phyloP scores from a whole-genome alignment of 768 basidiomycete genomes.

The Amanita phalloides region DNA sequence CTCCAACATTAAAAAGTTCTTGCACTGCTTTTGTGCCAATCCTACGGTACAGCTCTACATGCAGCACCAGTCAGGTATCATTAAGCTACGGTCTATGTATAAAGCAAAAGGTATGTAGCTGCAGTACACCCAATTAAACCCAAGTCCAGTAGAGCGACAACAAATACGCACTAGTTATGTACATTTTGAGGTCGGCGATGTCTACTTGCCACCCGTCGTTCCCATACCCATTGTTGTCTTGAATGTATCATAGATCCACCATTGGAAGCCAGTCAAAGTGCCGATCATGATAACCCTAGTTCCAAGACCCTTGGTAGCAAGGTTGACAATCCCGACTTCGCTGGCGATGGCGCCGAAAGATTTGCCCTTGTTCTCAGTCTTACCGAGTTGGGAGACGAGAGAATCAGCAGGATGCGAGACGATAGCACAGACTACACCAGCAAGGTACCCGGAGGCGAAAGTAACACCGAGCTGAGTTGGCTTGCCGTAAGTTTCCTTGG shows the following conservation, averaged over 20 bases:
- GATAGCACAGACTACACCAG: conserved; percentile 91
- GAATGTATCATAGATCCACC: conserved; percentile 91
- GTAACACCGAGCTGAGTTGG: conserved; percentile 82
- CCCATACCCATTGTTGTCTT: conserved; percentile 78
- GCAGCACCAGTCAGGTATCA: conserved; percentile 2
- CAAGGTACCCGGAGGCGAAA: conserved; percentile 85
- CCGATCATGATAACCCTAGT: conserved; percentile 84
- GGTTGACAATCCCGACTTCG: conserved; percentile 53
- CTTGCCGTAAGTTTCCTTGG: conserved; percentile 73
- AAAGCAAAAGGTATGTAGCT: not conserved
- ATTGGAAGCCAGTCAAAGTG: conserved; percentile 69
- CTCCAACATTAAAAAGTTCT: not conserved
- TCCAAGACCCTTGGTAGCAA: conserved; percentile 81
- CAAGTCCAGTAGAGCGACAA: conserved; percentile 2
- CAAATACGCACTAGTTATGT: conserved; percentile 2
- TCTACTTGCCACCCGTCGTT: conserved; percentile 81
- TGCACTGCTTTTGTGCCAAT: not conserved
- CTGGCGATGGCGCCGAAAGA: conserved; percentile 54
- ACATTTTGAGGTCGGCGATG: not conserved
- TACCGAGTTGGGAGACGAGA: conserved; percentile 88
- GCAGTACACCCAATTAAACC: not conserved
- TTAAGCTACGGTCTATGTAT: conserved; percentile 4
- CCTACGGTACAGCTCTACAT: not conserved
- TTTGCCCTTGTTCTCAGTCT: conserved; percentile 80
- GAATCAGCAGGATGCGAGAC: conserved; percentile 97